These are phyloP conservation scores for Yamadazyma phyllophila DNA, from an alignment of 805 yeast genomes.

Conservation along the genomic window DNA sequence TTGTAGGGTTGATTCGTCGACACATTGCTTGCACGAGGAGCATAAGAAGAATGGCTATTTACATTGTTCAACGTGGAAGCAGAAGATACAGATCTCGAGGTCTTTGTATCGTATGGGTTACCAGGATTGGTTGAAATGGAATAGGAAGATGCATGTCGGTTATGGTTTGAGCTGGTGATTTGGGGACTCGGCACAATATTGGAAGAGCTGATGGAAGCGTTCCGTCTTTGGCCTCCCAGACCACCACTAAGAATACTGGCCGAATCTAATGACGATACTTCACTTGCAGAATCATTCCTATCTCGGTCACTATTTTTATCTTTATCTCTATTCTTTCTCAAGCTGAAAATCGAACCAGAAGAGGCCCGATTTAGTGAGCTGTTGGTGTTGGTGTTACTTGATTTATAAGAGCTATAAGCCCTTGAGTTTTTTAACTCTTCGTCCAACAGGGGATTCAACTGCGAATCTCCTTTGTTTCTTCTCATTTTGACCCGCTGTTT, in stretches of 20 bases:
- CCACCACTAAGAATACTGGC: conserved; percentile 28
- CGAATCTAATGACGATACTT: conserved; percentile 31
- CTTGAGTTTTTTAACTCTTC: conserved; percentile 30
- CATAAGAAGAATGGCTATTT: too few species aligned
- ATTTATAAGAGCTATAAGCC: conserved; percentile 21
- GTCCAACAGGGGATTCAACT: conserved; percentile 18
- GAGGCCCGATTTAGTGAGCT: conserved; percentile 23
- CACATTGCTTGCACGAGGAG: conserved; percentile 6
- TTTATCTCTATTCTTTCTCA: conserved; percentile 27
- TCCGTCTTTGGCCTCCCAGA: conserved; percentile 15
- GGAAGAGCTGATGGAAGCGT: conserved; percentile 13
- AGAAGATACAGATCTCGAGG: conserved; percentile 11
- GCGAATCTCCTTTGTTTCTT: conserved; percentile 22
- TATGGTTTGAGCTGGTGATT: conserved; percentile 31
- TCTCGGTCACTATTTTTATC: conserved; percentile 9
- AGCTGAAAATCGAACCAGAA: conserved; percentile 36
- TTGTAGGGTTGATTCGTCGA: conserved; percentile 3
- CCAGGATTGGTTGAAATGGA: conserved; percentile 26
- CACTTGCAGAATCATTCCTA: conserved; percentile 23
- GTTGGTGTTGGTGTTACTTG: conserved; percentile 7
- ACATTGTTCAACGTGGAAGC: neutral
- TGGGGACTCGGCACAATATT: conserved; percentile 30
- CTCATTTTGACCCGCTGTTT: conserved; percentile 15
- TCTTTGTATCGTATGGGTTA: conserved; percentile 31
- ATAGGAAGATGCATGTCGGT: conserved; percentile 40